Evolutionary conservation across 495 filamentous ascomycete genomes (phyloP).

Genomic region (Paragyromitra xinjiangensis): DNA sequence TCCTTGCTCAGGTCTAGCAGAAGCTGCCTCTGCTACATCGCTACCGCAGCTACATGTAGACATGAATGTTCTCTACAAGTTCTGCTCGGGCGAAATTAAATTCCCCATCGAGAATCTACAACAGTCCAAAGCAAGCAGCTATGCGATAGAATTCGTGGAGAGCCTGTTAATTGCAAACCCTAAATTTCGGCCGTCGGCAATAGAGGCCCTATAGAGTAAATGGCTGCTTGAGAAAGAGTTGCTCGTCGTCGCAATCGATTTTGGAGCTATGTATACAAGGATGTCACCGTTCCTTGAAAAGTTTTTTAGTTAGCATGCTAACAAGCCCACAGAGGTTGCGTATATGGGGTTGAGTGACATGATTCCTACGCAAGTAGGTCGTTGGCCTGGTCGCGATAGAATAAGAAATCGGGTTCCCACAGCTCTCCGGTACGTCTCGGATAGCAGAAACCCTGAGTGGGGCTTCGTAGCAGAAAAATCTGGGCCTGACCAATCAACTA

Average conservation of each 20-base stretch:
- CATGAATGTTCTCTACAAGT: neutral
- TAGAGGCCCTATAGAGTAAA: neutral
- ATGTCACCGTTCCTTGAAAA: neutral
- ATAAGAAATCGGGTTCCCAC: slow-evolving; percentile 15
- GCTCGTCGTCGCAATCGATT: slow-evolving; percentile 20
- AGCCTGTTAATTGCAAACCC: neutral
- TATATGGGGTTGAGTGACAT: slow-evolving; percentile 14
- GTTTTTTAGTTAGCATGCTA: neutral
- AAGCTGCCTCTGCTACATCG: neutral
- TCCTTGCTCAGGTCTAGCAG: neutral
- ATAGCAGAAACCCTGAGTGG: slow-evolving; percentile 8
- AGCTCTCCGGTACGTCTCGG: slow-evolving; percentile 13
- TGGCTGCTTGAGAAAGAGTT: neutral
- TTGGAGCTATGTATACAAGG: slow-evolving; percentile 12
- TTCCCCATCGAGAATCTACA: neutral
- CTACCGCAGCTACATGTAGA: neutral
- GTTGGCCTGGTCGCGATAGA: slow-evolving; percentile 24
- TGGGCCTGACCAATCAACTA: slow-evolving; percentile 12
- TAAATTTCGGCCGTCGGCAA: neutral
- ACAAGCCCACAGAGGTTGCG: slow-evolving; percentile 8
- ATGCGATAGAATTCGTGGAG: neutral
- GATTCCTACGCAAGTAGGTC: slow-evolving; percentile 12
- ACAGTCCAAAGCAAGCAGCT: neutral
- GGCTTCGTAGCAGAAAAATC: slow-evolving; percentile 20
- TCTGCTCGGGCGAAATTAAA: neutral